These are phyloP conservation scores for Nicotiana undulata DNA, from an alignment of 257 asterid species.

Conservation along the genomic window DNA sequence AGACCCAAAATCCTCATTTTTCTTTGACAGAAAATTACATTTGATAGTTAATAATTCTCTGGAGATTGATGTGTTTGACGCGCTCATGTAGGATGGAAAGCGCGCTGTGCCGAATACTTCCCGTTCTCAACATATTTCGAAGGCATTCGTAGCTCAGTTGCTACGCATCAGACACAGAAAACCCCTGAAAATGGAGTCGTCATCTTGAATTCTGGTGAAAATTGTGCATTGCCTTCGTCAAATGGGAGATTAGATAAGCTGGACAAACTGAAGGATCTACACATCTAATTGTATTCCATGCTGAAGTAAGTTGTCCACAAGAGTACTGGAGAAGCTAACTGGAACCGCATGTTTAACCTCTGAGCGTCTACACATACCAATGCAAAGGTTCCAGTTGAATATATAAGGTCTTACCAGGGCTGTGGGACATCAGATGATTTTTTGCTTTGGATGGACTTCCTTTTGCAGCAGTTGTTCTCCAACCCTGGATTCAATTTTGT, in stretches of 20 bases:
- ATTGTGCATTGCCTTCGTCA: constrained; percentile 20
- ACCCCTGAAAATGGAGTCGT: constrained; percentile 44
- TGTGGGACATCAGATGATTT: neutral
- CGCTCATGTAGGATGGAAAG: constrained; percentile 70
- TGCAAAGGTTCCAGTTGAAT: constrained; percentile 11
- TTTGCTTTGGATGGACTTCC: neutral
- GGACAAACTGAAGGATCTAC: constrained; percentile 48
- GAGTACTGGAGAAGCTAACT: constrained; percentile 1
- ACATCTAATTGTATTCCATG: constrained; percentile 25
- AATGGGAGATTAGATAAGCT: constrained; percentile 59
- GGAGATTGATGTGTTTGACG: constrained; percentile 8
- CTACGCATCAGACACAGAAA: constrained; percentile 26
- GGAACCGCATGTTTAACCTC: constrained; percentile 14
- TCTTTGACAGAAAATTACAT: neutral
- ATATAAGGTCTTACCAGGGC: neutral
- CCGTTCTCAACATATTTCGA: constrained; percentile 67
- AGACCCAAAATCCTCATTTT: neutral
- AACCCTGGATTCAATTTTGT: neutral
- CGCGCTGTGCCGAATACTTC: constrained; percentile 66
- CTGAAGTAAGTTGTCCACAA: constrained; percentile 15
- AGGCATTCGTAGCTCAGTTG: constrained; percentile 68
- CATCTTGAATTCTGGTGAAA: constrained; percentile 23
- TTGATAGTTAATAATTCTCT: neutral
- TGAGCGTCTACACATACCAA: constrained; percentile 15
- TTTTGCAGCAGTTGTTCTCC: neutral